Evolutionary conservation across 75 land plant genomes (phyloP), one percentile per base, ranked within the genome.

Genomic region (Sequoia sempervirens): DNA sequence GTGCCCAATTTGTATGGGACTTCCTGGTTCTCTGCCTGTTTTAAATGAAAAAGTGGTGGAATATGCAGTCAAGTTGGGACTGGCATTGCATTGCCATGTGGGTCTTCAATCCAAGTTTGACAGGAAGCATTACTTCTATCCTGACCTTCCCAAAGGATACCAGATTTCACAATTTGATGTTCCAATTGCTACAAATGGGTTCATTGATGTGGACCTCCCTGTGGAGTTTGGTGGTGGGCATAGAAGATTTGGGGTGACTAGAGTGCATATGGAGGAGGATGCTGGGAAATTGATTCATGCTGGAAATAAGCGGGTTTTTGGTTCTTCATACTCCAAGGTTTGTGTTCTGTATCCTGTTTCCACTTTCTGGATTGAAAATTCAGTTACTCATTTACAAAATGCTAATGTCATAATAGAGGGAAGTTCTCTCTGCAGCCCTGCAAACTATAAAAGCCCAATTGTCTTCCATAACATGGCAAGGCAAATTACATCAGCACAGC

Each of bases 191-290:
- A 85, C 43, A 10, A 83, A 88, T 56, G 97, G 97, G 8, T 90
- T 56, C 81, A 34, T 96, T 79, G 99, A 96, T 83, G 66, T 96
- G 82, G 99, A 92, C 85, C 87, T 96, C 79, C 97, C 99, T 4
- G 86, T 96, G 68, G 99, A 95, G 80, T 95, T 87, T 86, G 97
- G 93, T 54, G 99, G 99, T 70, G 97, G 94, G 38, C 97, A 96
- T 84, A 86, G 93, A 69, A 88, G 88, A 68, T 96, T 96, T 85
- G 97, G 97, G 38, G 89, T 93, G 20, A 96, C 97, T 6, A 87
- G 99, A 83, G 94, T 96, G 85, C 99, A 96, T 84, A 96, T 96
- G 95, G 99, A 96, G 83, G 99, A 96, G 84, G 99, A 96, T 88
- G 95, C 97, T 17, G 97, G 99, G 11, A 96, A 96, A 88, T 85